Percentiles rank a stretch among this genome's conserved stretches.
These are phyloP conservation scores for Adenanthera pavonina DNA, from an alignment of 306 rosid genomes.

Conservation along the genomic window DNA sequence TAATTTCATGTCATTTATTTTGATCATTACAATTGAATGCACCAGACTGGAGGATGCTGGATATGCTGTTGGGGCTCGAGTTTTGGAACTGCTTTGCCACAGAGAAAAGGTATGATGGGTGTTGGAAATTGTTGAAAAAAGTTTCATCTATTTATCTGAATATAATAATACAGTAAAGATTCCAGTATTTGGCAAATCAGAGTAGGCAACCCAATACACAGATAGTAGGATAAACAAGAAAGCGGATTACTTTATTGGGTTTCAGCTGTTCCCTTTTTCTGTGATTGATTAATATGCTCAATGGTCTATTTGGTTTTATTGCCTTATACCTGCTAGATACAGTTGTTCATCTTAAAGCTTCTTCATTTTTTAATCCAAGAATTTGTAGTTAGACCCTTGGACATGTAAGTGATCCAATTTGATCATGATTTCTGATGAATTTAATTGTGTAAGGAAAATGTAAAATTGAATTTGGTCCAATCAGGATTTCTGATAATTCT, in stretches of 20 bases:
- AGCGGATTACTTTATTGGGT: neutral
- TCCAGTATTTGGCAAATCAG: neutral
- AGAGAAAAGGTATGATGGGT: constrained; percentile 77
- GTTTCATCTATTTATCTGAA: constrained; percentile 1
- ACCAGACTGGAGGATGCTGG: constrained; percentile 96
- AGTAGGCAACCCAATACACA: neutral
- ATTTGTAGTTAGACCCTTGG: neutral
- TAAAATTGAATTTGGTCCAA: neutral
- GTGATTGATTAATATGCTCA: constrained; percentile 9
- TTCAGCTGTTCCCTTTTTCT: neutral
- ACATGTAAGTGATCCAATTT: neutral
- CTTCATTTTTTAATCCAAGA: constrained; percentile 5
- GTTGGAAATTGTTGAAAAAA: constrained; percentile 1
- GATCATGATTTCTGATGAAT: constrained; percentile 8
- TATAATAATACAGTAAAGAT: neutral
- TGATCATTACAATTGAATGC: constrained; percentile 38
- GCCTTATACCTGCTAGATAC: neutral
- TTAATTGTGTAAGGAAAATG: neutral
- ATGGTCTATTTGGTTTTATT: constrained; percentile 5
- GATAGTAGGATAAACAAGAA: constrained; percentile 8
- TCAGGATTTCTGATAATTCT: neutral
- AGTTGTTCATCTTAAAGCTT: neutral
- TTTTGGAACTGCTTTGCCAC: constrained; percentile 94
- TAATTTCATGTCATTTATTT: neutral
- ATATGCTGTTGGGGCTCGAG: constrained; percentile 96